phyloP scores from a whole-genome alignment of 2,329 filamentous ascomycete genomes.

The Arachnopeziza araneosa region DNA sequence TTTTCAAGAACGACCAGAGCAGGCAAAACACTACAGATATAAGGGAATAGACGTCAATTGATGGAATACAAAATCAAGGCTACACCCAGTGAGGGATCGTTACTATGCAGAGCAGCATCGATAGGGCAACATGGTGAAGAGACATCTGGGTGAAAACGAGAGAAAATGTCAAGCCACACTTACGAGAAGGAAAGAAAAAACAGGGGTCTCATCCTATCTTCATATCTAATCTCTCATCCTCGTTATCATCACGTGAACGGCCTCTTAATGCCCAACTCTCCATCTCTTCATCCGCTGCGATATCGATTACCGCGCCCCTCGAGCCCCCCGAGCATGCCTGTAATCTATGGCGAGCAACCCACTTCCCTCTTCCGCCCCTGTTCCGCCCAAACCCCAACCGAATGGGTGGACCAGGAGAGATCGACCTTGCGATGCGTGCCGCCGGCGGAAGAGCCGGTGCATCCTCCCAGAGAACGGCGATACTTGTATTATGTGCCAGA shows the following conservation, averaged over 20 bases:
- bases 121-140: no score
- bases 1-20: no score
- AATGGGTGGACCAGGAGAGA: constrained; percentile 47
- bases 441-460: constrained; percentile 44
- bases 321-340: background rate
- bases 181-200: no score
- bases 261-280: background rate
- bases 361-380: constrained; percentile 2
- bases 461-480: constrained; percentile 68
- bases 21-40: no score
- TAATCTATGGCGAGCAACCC: background rate
- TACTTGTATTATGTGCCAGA: constrained; percentile 69
- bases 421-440: constrained; percentile 57
- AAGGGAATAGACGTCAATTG: no score
- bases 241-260: background rate
- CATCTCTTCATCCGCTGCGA: background rate
- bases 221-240: no score
- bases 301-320: background rate
- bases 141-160: no score
- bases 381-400: constrained; percentile 6
- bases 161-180: no score
- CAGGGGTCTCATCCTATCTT: no score
- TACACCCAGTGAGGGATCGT: no score
- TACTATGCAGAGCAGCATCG: no score
- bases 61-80: no score